phyloP scores from a whole-genome alignment of 1,139 yeast genomes.

The Yamadazyma kanchanaburiensis region DNA sequence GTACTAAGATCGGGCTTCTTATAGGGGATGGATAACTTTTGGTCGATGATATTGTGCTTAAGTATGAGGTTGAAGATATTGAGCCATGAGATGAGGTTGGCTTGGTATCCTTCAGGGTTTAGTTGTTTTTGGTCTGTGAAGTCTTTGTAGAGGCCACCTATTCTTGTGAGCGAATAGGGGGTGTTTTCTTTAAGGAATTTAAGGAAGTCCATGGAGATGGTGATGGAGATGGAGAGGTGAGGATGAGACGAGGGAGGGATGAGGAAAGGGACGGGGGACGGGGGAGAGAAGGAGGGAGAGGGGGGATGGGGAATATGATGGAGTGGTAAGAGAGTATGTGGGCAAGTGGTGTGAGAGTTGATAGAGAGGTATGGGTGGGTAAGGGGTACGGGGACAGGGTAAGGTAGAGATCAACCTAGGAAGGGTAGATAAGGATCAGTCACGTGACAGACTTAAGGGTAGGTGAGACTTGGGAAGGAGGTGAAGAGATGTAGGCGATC shows the following conservation, averaged over 20 bases:
- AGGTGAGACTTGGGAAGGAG: too few species aligned
- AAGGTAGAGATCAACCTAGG: too few species aligned
- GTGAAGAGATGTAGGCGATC: too few species aligned
- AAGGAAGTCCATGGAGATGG: conserved; percentile 2
- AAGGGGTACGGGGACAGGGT: too few species aligned
- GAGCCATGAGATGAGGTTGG: conserved; percentile 67
- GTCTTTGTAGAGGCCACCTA: conserved; percentile 64
- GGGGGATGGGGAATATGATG: not conserved
- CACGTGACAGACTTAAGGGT: too few species aligned
- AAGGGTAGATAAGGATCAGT: too few species aligned
- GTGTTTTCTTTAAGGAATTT: conserved; percentile 7
- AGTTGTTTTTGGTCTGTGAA: conserved; percentile 47
- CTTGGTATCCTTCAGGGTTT: conserved; percentile 69
- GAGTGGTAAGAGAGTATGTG: too few species aligned
- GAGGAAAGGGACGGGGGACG: not conserved
- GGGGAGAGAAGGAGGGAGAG: not conserved
- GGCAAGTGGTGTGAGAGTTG: too few species aligned
- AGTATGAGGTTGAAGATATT: conserved; percentile 23
- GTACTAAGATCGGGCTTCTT: conserved; percentile 19
- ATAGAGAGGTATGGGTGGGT: too few species aligned
- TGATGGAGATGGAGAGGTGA: not conserved
- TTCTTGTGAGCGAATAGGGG: conserved; percentile 28
- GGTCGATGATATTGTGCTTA: conserved; percentile 11
- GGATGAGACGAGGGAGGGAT: not conserved
- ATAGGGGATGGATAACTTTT: conserved; percentile 19